Conservation (phyloP, 106 monocot species). For the Gastrodia elata region DNA sequence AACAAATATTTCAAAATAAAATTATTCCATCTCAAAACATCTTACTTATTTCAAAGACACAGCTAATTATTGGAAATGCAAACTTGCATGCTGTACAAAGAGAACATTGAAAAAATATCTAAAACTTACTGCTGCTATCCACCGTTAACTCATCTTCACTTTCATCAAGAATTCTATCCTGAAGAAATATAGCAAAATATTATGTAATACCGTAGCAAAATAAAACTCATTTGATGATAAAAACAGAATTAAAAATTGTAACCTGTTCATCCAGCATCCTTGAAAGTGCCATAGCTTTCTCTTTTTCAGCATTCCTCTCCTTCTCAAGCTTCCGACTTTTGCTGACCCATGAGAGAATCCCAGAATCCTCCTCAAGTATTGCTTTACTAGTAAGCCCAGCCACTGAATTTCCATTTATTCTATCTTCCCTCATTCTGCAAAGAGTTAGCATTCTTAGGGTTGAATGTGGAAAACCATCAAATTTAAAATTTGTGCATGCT, state of each 20-base stretch:
- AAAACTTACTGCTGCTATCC: conserved; percentile 24
- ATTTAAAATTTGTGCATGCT: not conserved
- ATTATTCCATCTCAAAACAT: not conserved
- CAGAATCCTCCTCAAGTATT: conserved; percentile 15
- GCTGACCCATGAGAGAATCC: conserved; percentile 65
- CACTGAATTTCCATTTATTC: conserved; percentile 50
- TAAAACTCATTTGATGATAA: conserved; percentile 2
- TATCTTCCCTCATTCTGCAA: conserved; percentile 56
- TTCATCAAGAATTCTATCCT: conserved; percentile 67
- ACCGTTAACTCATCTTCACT: conserved; percentile 52
- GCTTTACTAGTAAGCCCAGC: conserved; percentile 5
- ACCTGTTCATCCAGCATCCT: conserved; percentile 79
- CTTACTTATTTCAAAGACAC: not conserved
- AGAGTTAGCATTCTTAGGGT: not conserved
- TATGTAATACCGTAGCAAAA: not conserved
- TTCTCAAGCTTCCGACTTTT: conserved; percentile 67
- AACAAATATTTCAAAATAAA: not conserved
- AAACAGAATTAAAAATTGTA: not conserved
- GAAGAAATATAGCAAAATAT: conserved; percentile 11
- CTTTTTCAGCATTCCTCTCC: conserved; percentile 47
- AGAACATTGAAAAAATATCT: not conserved
- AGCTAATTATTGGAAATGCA: not conserved
- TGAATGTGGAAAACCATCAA: not conserved
- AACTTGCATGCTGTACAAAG: not conserved
- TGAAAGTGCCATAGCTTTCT: conserved; percentile 50